Evolutionary conservation across 2,329 filamentous ascomycete species (phyloP), one percentile per base, ranked within the genome.

Genomic region (Xylaria sp.): DNA sequence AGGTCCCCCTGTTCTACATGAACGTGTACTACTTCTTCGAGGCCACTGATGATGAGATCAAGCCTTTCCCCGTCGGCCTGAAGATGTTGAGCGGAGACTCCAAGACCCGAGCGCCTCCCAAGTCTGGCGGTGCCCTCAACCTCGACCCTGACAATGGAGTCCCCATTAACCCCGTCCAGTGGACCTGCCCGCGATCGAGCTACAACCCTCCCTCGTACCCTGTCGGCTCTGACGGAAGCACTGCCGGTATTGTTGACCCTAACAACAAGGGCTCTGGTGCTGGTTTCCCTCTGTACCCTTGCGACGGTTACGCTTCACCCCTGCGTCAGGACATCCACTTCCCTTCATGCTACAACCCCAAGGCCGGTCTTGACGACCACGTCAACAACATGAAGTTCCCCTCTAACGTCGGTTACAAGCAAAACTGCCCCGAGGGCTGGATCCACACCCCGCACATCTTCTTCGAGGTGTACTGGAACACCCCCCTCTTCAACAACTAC

Each of bases 1-100:
- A 86, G 42, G 92, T 94, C 20, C 84, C 89, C 53, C 81, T 92
- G 69, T 89, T 90, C 75, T 93, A 93, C 77, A 89, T 91, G 87
- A 90, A 90, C 76, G 87, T 87, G 69, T 96, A 96, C 83, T 94
- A 95, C 81, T 90, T 91, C 80, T 90, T 90, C 78, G 88, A 90
- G 73, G 75, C 82, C 51, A 87, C 88, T 73, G 85, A 90, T 71
- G 90, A 93, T 74, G 83, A 89, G 28, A 86, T 93, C 76, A 84
- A 86, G 74, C 84, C 91, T 15, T 94, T 93, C 82, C 92, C 92
- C 11, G 77, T 85, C 10, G 90, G 90, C 23, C 85, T 95, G 73
- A 88, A 89, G 76, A 93, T 95, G 83, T 75, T 94, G 64, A 88
- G 86, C 68, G 92, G 92, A 59, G 84, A 93, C 75, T 80, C 88